A percentile compares a stretch with the other conserved stretches of the same genome.
Evolutionary conservation across 345 rosid genomes (phyloP).

Genomic region (Citrus reticulata): DNA sequence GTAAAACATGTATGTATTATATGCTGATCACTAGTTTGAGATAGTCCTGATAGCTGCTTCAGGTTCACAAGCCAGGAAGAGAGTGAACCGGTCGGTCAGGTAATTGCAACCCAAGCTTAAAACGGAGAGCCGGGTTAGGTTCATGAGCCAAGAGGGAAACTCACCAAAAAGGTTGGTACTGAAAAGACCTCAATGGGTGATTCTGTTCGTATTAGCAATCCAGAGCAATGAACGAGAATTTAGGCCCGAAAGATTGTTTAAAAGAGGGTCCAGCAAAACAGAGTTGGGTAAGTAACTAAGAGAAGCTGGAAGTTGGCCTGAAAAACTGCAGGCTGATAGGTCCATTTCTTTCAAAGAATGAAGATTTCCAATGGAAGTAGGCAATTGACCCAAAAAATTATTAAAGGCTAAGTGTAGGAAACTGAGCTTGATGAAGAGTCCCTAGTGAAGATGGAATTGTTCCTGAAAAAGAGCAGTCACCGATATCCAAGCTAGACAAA

Average conservation of each 20-base stretch:
- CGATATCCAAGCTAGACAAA: background rate
- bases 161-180: background rate
- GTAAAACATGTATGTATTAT: no score
- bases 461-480: background rate
- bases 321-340: background rate
- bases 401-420: background rate
- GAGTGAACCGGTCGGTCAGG: background rate
- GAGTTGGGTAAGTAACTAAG: constrained; percentile 1
- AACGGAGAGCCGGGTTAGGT: background rate
- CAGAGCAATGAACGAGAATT: background rate
- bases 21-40: no score
- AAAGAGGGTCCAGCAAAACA: background rate
- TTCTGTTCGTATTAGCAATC: background rate
- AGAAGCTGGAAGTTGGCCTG: background rate
- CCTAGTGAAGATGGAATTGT: background rate
- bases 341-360: background rate
- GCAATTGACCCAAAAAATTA: constrained; percentile 4
- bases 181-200: accelerated
- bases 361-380: background rate
- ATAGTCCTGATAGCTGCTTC: background rate
- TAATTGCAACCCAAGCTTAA: background rate
- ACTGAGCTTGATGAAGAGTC: background rate
- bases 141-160: constrained; percentile 9
- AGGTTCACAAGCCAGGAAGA: constrained; percentile 8
- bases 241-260: background rate